These are phyloP conservation scores for Coprinellus micaceus DNA, from an alignment of 768 basidiomycete species.

Conservation along the genomic window DNA sequence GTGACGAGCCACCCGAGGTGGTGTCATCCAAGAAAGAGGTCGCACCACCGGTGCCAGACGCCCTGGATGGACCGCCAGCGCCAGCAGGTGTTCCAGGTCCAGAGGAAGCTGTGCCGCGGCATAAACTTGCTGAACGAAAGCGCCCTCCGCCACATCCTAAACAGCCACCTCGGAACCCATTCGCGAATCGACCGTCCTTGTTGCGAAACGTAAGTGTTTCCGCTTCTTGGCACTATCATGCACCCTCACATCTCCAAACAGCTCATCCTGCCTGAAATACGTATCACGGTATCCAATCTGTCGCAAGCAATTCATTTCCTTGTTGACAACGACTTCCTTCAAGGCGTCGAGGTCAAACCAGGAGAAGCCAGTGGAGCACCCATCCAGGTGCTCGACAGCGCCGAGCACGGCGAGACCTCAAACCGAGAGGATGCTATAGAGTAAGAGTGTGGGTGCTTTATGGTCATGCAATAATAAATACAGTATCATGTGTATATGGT, in stretches of 20 bases:
- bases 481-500: not conserved
- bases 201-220: slow-evolving; percentile 66
- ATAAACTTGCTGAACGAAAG: slow-evolving; percentile 17
- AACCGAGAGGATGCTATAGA: too few species aligned
- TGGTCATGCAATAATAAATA: not conserved
- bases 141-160: slow-evolving; percentile 37
- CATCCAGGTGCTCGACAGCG: slow-evolving; percentile 52
- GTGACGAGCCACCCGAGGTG: slow-evolving; percentile 49
- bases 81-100: not conserved
- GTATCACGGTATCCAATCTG: slow-evolving; percentile 83
- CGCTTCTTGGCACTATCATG: not conserved
- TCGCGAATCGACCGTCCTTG: slow-evolving; percentile 63
- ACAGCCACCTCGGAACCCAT: slow-evolving; percentile 56
- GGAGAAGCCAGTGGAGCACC: slow-evolving; percentile 66
- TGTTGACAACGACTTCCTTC: slow-evolving; percentile 85
- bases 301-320: slow-evolving; percentile 90
- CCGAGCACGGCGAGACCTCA: not conserved
- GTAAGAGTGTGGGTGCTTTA: too few species aligned
- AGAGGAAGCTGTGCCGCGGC: slow-evolving; percentile 6
- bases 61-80: not conserved
- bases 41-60: not conserved
- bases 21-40: slow-evolving; percentile 47
- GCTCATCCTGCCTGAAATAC: slow-evolving; percentile 83
- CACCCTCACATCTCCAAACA: slow-evolving; percentile 25
- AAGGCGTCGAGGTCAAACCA: slow-evolving; percentile 72